Evolutionary conservation across 257 asterid genomes (phyloP), one percentile per base, ranked within the genome.

Genomic region (Scutellaria baicalensis): DNA sequence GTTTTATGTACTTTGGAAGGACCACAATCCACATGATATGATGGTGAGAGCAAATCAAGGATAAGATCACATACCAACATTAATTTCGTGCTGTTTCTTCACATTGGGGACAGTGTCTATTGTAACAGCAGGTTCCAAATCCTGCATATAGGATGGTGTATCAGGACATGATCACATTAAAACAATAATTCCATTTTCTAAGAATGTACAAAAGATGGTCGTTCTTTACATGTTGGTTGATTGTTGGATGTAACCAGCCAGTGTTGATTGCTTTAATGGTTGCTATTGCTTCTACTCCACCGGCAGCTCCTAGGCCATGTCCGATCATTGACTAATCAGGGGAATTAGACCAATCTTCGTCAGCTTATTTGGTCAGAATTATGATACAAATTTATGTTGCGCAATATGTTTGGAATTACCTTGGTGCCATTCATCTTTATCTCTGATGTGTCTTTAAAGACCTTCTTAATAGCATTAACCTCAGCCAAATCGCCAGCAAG

Each of bases 401-500:
- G 16, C 14, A 33, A 1, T 27, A 16, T 6, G 12, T 17, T 17
- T 50, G 6, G 23, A 17, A 50, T 75, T 38, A 83, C 88, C 90
- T 89, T 83, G 43, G 94, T 89, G 6, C 87, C 87, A 27, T 89
- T 87, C 89, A 89, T 89, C 75, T 89, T 89, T 0, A 87, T 82
- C 83, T 84, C 86, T 0, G 90, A 85, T 27, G 94, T 84, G 45
- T 87, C 77, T 59, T 85, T 85, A 44, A 89, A 89, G 54, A 85
- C 94, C 52, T 84, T 83, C 75, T 89, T 86, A 67, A 89, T 80
- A 50, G 88, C 93, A 72, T 79, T 86, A 47, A 83, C 92, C 84
- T 87, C 92, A 9, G 92, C 96, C 58, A 89, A 56, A 62, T 89
- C 95, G 49, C 96, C 96, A 8, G 86, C 92, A n/a, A 89, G 77